Evolutionary conservation across 768 basidiomycete species (phyloP), one percentile per base, ranked within the genome.

Genomic region (Mycena kentingensis): DNA sequence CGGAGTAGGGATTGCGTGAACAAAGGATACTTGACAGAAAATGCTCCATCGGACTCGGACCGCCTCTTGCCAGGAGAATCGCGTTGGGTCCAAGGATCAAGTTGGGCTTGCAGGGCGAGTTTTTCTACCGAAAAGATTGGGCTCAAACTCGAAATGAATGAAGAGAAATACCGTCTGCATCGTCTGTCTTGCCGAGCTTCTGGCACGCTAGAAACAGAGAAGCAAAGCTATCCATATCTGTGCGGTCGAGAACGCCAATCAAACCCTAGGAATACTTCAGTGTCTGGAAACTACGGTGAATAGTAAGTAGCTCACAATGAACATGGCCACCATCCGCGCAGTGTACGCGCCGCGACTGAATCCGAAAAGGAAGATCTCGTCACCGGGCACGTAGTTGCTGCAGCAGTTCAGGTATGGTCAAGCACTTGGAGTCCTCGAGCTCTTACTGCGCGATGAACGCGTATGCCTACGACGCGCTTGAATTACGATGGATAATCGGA

Each of bases 351-450:
- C 88, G 64, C 87, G 74, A 15, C 87, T 88, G 66, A 89, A 89
- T 6, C 88, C 88, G 66, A 90, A 90, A 25, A 88, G 74, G 65
- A 85, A 89, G 13, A 90, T 83, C 87, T 90, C 87, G 66, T 90
- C 88, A 43, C 85, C 87, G 15, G 82, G 81, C 43, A 69, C 71
- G 58, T 83, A 90, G 57, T 90, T 90, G 56, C 87, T 90, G 25
- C 19, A 15, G 16, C 22, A 28, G 6, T 21, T 5, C 16, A 54
- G 24, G 51, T 26, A 34, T 16, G 3, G 19, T 25, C 27, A n/a
- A 3, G 10, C 16, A 10, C 27, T 5, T 19, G 26, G 12, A 8
- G 1, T 3, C n/a, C 2, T 3, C 5, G 36, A 15, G 13, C 4
- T 71, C 87, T 67, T 60, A 89, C 87, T 90, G 85, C 19, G 88